Evolutionary conservation across 129 eudicot species (phyloP).

Genomic region (Heracleum sosnowskyi): DNA sequence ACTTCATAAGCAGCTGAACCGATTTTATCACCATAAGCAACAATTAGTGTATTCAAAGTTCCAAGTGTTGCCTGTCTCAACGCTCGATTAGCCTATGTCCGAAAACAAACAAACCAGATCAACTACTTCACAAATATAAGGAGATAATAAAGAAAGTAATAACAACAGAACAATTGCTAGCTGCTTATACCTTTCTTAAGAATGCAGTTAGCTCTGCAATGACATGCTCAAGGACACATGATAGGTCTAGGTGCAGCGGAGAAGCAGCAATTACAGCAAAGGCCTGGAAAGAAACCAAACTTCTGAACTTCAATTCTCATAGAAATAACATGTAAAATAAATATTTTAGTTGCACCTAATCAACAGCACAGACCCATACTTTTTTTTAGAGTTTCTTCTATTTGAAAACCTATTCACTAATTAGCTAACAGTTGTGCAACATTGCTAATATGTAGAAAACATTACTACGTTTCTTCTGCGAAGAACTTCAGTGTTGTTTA

Average conservation of each 20-base stretch:
- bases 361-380: background rate
- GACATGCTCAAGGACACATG: slow-evolving; percentile 87
- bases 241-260: slow-evolving; percentile 77
- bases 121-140: slow-evolving; percentile 5
- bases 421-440: no score
- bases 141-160: background rate
- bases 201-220: slow-evolving; percentile 89
- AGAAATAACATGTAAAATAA: background rate
- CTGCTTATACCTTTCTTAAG: slow-evolving; percentile 62
- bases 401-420: background rate
- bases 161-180: background rate
- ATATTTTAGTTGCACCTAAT: background rate
- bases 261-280: slow-evolving; percentile 95
- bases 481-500: background rate
- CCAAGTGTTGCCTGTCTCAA: slow-evolving; percentile 96
- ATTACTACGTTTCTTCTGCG: background rate
- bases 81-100: slow-evolving; percentile 82
- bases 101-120: slow-evolving; percentile 11
- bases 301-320: background rate
- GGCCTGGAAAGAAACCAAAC: slow-evolving; percentile 49
- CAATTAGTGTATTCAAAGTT: slow-evolving; percentile 77
- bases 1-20: slow-evolving; percentile 94
- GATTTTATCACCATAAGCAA: slow-evolving; percentile 90
- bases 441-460: background rate
- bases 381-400: no score